Evolutionary conservation across 352 stramenopile species (phyloP), one percentile per base, ranked within the genome.

Genomic region (Heterotrichella gracilis): DNA sequence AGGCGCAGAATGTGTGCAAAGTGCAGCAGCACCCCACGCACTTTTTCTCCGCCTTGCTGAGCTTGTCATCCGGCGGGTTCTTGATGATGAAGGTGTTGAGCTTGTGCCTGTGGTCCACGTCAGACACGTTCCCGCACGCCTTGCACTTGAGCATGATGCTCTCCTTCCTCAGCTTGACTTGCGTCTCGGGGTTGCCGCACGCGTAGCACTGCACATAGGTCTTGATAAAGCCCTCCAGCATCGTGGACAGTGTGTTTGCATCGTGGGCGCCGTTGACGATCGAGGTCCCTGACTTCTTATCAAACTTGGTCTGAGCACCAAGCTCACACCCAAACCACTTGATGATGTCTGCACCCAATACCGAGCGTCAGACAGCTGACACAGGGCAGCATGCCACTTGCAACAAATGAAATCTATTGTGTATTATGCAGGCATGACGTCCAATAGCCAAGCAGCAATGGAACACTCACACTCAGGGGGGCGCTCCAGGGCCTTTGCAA

Each of bases 121-220:
- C 69, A 22, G 68, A 70, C 25, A 68, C 69, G 2, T 84, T 84
- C 41, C 92, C 91, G 80, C 92, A 99, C 4, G 90, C 91, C 71
- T 90, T 86, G 78, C 92, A 99, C 75, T 95, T 94, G 80, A 97
- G 90, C 75, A 82, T 94, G 75, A 99, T 95, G 42, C 85, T 78
- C 53, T n/a, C n/a, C n/a, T n/a, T n/a, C n/a, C n/a, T n/a, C n/a
- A 98, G 95, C 78, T 96, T 95, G 82, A 97, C 96, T 71, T 95
- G 88, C 9, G 90, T 96, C 80, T 99, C 92, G 0, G 92, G 92
- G 20, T 97, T 80, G 69, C 84, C 78, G 80, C 92, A 99, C 64
- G 82, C 81, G 17, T 88, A 88, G 74, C 92, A 99, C 3, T 98
- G 77, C 40, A 99, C 92, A 73, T 97, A 99, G 22, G 81, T 78